These are phyloP conservation scores for Sonneratia alba DNA, from an alignment of 345 rosid genomes.

Conservation along the genomic window DNA sequence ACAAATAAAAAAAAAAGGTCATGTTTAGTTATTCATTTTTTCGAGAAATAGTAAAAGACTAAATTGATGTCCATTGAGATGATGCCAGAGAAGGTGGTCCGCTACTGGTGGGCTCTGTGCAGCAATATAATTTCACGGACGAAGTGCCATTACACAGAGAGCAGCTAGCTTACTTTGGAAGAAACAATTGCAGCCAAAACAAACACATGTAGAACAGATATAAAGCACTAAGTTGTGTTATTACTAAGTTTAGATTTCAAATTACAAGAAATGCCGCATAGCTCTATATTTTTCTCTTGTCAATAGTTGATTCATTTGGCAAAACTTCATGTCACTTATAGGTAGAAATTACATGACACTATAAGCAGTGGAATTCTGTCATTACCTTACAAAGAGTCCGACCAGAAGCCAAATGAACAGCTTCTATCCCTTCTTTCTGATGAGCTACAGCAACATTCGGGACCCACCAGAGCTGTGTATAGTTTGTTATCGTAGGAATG, in stretches of 20 bases:
- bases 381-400: conserved; percentile 88
- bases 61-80: not conserved
- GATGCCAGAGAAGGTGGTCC: not conserved
- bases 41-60: too few species aligned
- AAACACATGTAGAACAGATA: not conserved
- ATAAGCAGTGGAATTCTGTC: not conserved
- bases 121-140: too few species aligned
- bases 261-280: not conserved
- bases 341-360: not conserved
- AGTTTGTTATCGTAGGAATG: conserved; percentile 86
- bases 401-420: conserved; percentile 87
- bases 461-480: conserved; percentile 97
- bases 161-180: too few species aligned
- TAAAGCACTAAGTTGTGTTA: not conserved
- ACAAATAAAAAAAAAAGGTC: not conserved
- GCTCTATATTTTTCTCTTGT: not conserved
- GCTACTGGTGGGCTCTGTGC: not conserved
- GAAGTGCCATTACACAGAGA: too few species aligned
- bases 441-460: conserved; percentile 96
- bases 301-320: not conserved
- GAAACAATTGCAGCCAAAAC: not conserved
- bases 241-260: not conserved
- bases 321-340: not conserved
- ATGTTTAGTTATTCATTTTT: too few species aligned
- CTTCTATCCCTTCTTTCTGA: conserved; percentile 97